phyloP scores from a whole-genome alignment of 2,329 filamentous ascomycete species.

The Fusarium sp. region DNA sequence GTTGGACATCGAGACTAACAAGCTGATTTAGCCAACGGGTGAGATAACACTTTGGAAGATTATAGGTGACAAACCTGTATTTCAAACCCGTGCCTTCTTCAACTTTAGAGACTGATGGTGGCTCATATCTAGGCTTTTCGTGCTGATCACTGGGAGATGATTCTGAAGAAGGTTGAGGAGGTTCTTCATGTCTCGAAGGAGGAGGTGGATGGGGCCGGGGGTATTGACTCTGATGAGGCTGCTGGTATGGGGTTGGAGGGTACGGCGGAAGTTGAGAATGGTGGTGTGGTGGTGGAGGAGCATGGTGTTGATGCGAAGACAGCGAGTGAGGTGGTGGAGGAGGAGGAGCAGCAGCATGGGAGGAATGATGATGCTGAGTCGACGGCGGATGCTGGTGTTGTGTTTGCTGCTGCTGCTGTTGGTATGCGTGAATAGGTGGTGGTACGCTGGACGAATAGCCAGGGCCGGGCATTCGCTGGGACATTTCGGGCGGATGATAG shows the following conservation, averaged over 20 bases:
- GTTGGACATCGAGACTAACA: constrained; percentile 78
- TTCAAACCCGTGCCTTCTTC: constrained; percentile 52
- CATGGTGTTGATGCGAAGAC: constrained; percentile 40
- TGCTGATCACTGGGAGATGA: constrained; percentile 36
- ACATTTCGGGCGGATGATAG: constrained; percentile 50
- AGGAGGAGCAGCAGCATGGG: constrained; percentile 27
- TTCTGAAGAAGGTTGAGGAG: constrained; percentile 31
- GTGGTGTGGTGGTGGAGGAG: constrained; percentile 35
- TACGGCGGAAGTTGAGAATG: constrained; percentile 41
- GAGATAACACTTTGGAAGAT: background rate
- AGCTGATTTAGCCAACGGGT: constrained; percentile 31
- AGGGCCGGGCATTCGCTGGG: constrained; percentile 49
- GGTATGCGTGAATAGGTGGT: constrained; percentile 41
- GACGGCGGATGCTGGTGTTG: constrained; percentile 43
- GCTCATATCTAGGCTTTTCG: constrained; percentile 31
- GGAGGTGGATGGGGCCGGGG: constrained; percentile 42
- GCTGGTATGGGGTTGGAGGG: constrained; percentile 39
- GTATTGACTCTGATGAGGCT: constrained; percentile 43
- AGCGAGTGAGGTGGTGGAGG: constrained; percentile 39
- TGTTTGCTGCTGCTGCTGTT: constrained; percentile 23
- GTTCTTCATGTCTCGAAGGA: constrained; percentile 45
- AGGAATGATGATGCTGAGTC: constrained; percentile 38
- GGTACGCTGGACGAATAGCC: constrained; percentile 44
- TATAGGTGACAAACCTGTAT: constrained; percentile 50
- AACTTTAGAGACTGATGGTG: constrained; percentile 51